A percentile compares a stretch with the other conserved stretches of the same genome.
These are phyloP conservation scores for Cucurbita ficifolia DNA, from an alignment of 306 rosid species.

Conservation along the genomic window DNA sequence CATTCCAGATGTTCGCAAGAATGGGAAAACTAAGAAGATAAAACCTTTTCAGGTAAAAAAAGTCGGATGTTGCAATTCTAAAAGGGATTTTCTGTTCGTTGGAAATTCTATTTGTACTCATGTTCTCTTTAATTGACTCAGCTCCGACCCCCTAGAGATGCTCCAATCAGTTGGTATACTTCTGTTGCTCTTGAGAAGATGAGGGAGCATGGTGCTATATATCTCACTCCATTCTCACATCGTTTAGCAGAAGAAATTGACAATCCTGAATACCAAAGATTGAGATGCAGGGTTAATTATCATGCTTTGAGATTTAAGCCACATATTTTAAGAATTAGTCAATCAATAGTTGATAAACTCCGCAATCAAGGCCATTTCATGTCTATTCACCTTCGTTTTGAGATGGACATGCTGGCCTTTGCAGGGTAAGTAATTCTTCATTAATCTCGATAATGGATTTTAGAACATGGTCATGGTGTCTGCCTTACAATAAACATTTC, in stretches of 20 bases:
- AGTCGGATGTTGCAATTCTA: slow-evolving; percentile 7
- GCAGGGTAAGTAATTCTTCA: slow-evolving; percentile 61
- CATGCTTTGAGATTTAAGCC: slow-evolving; percentile 94
- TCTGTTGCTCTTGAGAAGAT: slow-evolving; percentile 63
- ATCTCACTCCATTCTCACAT: slow-evolving; percentile 96
- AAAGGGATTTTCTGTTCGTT: not conserved
- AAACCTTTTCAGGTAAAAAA: slow-evolving; percentile 69
- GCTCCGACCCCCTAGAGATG: slow-evolving; percentile 91
- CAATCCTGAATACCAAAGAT: slow-evolving; percentile 80
- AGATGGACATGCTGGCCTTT: slow-evolving; percentile 98
- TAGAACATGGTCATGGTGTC: not conserved
- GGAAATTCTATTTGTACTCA: slow-evolving; percentile 4
- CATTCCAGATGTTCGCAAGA: slow-evolving; percentile 65
- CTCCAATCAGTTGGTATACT: slow-evolving; percentile 80
- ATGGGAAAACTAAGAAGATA: slow-evolving; percentile 73
- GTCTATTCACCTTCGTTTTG: slow-evolving; percentile 97
- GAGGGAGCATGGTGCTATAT: slow-evolving; percentile 85
- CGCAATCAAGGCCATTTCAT: slow-evolving; percentile 81
- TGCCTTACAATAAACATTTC: not conserved
- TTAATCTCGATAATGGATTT: not conserved
- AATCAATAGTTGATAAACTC: slow-evolving; percentile 86
- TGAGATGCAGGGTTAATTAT: slow-evolving; percentile 93
- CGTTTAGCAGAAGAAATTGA: slow-evolving; percentile 95
- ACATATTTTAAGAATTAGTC: slow-evolving; percentile 70
- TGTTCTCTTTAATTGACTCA: slow-evolving; percentile 18